Evolutionary conservation across 257 asterid species (phyloP), one percentile per base, ranked within the genome.

Genomic region (Lithospermum erythrorhizon): DNA sequence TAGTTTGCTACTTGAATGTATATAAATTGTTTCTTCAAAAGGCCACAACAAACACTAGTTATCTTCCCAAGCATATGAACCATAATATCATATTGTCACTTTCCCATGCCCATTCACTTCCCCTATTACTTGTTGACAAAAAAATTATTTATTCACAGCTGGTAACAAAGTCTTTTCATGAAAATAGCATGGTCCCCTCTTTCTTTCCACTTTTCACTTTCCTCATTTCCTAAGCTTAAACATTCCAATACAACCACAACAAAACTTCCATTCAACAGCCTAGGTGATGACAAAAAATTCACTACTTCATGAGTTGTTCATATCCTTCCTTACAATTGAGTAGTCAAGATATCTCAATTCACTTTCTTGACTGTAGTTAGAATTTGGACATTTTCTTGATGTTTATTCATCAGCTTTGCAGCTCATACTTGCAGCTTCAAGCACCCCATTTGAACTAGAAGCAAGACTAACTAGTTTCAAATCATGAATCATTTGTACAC

Each of bases 371-470:
- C 71, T 73, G 52, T 21, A 61, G 55, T 71, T 61, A 53, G 81
- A 66, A 65, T 61, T 68, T 68, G 78, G 74, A 67, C 78, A 79
- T 72, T 83, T 69, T 69, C 67, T 83, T 57, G 64, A 65, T 53
- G 78, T 64, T 73, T 64, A 70, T 52, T 73, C 82, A 61, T 77
- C 86, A 72, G 77, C 82, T 72, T 66, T 82, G 59, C 78, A 79
- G 81, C 90, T 87, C 76, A 80, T 58, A 59, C 79, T 67, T 62
- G 74, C 82, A 53, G 76, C 91, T 21, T 87, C 94, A 67, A 84
- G 62, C 60, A 85, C 89, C 68, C 89, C 87, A 69, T 65, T 79
- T 20, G 89, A 93, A 65, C 89, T 87, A 49, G 63, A 25, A 35
- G 65, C 56, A 68, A 70, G 80, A 68, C 75, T 57, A 35, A 32